Conservation (phyloP, 805 yeast genomes). For the Vanderwaltozyma polyspora region DNA sequence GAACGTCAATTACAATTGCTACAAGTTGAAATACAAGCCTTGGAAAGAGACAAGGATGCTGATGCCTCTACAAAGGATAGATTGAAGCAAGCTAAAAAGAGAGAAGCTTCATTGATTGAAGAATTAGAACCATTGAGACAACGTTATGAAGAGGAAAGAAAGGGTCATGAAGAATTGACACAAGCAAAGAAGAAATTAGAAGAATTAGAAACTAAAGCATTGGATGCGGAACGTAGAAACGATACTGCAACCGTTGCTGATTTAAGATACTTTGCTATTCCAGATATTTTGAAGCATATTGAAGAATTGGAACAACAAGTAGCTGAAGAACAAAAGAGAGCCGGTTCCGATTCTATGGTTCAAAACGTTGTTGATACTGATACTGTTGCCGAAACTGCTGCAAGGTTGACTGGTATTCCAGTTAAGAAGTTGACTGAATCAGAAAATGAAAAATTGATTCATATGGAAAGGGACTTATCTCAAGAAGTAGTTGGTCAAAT, state of each 20-base stretch:
- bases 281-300: conserved; percentile 73
- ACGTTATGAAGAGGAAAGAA: conserved; percentile 74
- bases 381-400: conserved; percentile 93
- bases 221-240: conserved; percentile 93
- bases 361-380: conserved; percentile 87
- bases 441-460: conserved; percentile 84
- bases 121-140: conserved; percentile 76
- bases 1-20: conserved; percentile 87
- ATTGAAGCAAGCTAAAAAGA: conserved; percentile 63
- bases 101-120: conserved; percentile 75
- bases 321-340: conserved; percentile 60
- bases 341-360: conserved; percentile 53
- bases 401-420: conserved; percentile 93
- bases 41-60: conserved; percentile 90
- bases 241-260: conserved; percentile 94
- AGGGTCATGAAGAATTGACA: conserved; percentile 84
- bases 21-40: conserved; percentile 92
- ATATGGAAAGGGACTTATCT: conserved; percentile 83
- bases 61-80: conserved; percentile 77
- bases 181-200: conserved; percentile 82
- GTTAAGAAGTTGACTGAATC: conserved; percentile 90
- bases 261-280: conserved; percentile 92
- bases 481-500: conserved; percentile 86
- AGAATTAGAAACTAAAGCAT: conserved; percentile 84
- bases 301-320: conserved; percentile 63